A percentile compares a stretch with the other conserved stretches of the same genome.
These are phyloP conservation scores for Heterobasidion parviporum DNA, from an alignment of 1,284 basidiomycete species.

Conservation along the genomic window DNA sequence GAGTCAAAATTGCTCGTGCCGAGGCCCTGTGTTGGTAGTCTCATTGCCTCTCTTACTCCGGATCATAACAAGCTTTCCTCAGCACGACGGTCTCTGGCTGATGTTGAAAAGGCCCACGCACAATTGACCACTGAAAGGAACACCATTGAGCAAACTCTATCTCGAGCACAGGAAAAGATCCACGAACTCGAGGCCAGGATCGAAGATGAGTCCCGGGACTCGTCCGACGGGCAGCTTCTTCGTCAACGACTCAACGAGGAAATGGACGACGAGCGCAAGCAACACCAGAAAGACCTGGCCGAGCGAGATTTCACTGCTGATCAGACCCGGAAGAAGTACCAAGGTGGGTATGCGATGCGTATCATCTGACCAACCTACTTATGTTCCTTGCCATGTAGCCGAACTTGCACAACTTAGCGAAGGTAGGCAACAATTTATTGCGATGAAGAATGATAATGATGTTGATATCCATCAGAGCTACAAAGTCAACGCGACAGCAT, in stretches of 20 bases:
- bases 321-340: constrained; percentile 78
- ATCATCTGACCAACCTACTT: not conserved
- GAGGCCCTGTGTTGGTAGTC: constrained; percentile 49
- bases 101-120: constrained; percentile 53
- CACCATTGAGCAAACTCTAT: constrained; percentile 40
- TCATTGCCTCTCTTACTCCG: not conserved
- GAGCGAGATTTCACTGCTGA: constrained; percentile 73
- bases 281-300: constrained; percentile 67
- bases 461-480: constrained; percentile 38
- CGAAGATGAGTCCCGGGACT: constrained; percentile 60
- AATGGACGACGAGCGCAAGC: constrained; percentile 69
- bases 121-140: constrained; percentile 48
- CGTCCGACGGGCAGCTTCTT: constrained; percentile 56
- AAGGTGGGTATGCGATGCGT: constrained; percentile 38
- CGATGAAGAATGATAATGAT: constrained; percentile 1
- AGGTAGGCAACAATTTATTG: constrained; percentile 32
- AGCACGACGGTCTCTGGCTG: constrained; percentile 56
- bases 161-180: constrained; percentile 44
- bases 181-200: constrained; percentile 58
- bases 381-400: constrained; percentile 26
- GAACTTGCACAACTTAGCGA: constrained; percentile 73
- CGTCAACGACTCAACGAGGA: constrained; percentile 62
- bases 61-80: constrained; percentile 7
- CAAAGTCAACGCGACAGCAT: constrained; percentile 70
- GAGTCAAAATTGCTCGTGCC: constrained; percentile 54